A percentile compares a stretch with the other conserved stretches of the same genome.
Evolutionary conservation across 768 basidiomycete species (phyloP).

Genomic region (Fistulinella prunicolor): DNA sequence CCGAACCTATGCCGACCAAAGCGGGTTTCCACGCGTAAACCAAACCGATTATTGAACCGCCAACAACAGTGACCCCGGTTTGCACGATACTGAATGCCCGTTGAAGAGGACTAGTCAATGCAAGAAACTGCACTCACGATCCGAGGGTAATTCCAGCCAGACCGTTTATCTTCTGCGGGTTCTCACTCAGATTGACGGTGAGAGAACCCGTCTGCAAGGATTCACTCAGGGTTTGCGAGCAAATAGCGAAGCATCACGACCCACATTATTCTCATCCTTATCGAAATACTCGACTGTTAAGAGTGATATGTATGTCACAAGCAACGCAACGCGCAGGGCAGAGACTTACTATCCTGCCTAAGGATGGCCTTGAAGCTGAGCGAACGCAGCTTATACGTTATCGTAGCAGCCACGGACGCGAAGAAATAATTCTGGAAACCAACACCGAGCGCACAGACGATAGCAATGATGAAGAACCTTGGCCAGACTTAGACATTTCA

Average conservation of each 20-base stretch:
- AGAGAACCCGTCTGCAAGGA: slow-evolving; percentile 67
- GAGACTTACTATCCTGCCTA: slow-evolving; percentile 74
- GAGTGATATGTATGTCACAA: not conserved
- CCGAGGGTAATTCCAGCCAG: slow-evolving; percentile 87
- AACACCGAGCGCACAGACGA: slow-evolving; percentile 60
- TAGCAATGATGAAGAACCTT: slow-evolving; percentile 78
- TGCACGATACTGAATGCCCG: slow-evolving; percentile 63
- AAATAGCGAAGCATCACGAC: slow-evolving; percentile 24
- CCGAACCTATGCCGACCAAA: slow-evolving; percentile 64
- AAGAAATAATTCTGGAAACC: slow-evolving; percentile 72
- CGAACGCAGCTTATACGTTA: slow-evolving; percentile 69
- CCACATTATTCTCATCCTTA: slow-evolving; percentile 74
- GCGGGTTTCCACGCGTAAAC: slow-evolving; percentile 74
- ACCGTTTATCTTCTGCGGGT: slow-evolving; percentile 87
- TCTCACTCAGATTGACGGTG: slow-evolving; percentile 76
- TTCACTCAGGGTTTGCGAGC: not conserved
- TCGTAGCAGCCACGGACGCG: slow-evolving; percentile 58
- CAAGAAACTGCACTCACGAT: slow-evolving; percentile 44
- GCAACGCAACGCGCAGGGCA: not conserved
- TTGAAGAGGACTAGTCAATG: not conserved
- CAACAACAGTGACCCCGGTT: slow-evolving; percentile 62
- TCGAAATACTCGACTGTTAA: slow-evolving; percentile 80
- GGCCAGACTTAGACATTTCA: slow-evolving; percentile 10
- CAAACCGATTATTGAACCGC: slow-evolving; percentile 76
- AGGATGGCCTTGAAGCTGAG: slow-evolving; percentile 77